These are phyloP conservation scores for Pichia nakasei DNA, from an alignment of 805 yeast species.

Conservation along the genomic window DNA sequence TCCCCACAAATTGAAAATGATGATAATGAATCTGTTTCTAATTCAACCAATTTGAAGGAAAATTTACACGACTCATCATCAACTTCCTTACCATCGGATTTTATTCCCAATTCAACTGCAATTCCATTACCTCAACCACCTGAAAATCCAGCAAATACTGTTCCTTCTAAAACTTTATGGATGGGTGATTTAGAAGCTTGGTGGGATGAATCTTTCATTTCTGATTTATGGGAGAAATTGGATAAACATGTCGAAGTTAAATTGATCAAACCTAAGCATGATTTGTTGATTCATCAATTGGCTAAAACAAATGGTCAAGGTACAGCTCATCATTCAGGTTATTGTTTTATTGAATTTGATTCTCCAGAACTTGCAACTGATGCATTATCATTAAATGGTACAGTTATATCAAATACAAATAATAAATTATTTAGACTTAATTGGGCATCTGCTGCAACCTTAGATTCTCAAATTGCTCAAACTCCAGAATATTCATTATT, in stretches of 20 bases:
- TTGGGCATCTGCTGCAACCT: constrained; percentile 81
- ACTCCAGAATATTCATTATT: constrained; percentile 70
- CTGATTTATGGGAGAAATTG: constrained; percentile 51
- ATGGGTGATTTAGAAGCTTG: constrained; percentile 84
- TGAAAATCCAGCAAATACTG: constrained; percentile 37
- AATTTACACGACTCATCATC: not conserved
- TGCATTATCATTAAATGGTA: constrained; percentile 60
- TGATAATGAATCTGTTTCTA: not conserved
- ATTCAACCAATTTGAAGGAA: not conserved
- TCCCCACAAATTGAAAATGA: not conserved
- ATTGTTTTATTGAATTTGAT: constrained; percentile 72
- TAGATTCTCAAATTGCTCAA: constrained; percentile 60
- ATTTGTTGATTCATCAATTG: constrained; percentile 29
- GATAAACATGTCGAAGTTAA: constrained; percentile 55
- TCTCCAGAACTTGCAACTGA: constrained; percentile 59
- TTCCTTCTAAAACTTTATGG: constrained; percentile 68
- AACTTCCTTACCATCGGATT: constrained; percentile 10
- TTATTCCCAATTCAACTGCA: constrained; percentile 11
- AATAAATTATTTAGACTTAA: constrained; percentile 63
- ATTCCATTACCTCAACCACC: constrained; percentile 46
- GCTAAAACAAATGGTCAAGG: constrained; percentile 21
- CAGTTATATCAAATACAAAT: constrained; percentile 47
- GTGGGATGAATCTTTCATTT: constrained; percentile 56
- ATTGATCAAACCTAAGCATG: constrained; percentile 42
- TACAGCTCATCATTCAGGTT: constrained; percentile 39